Evolutionary conservation across 1,284 basidiomycete species (phyloP), one percentile per base, ranked within the genome.

Genomic region (Coniferiporia sulphurascens): DNA sequence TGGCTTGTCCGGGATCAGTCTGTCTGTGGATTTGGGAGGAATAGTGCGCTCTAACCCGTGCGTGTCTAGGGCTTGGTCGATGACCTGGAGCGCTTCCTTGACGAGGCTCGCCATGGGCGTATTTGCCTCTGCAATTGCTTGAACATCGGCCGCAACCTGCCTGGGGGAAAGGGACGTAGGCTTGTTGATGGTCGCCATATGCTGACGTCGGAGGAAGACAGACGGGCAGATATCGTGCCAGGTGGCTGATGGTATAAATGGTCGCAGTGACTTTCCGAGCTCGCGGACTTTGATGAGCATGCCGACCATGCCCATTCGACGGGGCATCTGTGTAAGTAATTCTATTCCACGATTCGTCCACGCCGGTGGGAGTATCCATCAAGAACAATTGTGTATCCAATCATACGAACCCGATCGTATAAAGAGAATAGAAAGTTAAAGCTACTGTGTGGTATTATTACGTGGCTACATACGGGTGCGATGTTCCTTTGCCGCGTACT

Each of bases 71-170:
- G 86, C 85, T 17, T 83, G 71, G 66, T 94, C 86, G 50, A 96
- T 89, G 56, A 95, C 88, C 32, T 80, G 74, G 58, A 95, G 71
- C 0, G 93, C 93, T 68, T 91, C 84, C 64, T 80, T 82, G 45
- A 95, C 86, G 64, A 85, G 76, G 3, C 69, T 69, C 0, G 85
- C 83, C 17, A 93, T 76, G 0, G 79, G 74, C 55, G 83, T 77
- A 4, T 74, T 67, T 13, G 80, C 80, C 19, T 70, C 66, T 41
- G 86, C 84, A 41, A 89, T 74, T 5, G 68, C 70, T 67, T 87
- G 87, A 12, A 89, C 82, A 12, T 83, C 72, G n/a, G 76, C 65
- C 9, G 83, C 78, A 52, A 87, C 58, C 48, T 44, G 48, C 15
- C 21, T 21, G 10, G 52, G 58, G 22, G 59, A 53, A 45, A 62